Percentiles rank a stretch among this genome's conserved stretches.
phyloP scores from a whole-genome alignment of 371 early-diverging fungal species.

The Apophysomyces sp. region DNA sequence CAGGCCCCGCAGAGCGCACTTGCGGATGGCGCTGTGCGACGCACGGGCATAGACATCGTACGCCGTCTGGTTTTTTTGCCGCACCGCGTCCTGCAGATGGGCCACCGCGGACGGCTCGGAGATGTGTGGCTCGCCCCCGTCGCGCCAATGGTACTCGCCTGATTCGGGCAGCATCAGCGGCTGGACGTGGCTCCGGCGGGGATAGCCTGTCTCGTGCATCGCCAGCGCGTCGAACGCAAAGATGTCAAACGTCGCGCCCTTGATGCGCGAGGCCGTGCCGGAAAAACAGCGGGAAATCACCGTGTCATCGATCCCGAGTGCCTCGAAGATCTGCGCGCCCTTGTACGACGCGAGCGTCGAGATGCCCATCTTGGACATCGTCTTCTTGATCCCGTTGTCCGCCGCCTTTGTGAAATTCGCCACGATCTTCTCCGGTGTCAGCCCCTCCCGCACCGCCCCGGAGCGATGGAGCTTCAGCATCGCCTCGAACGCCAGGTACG shows the following conservation, averaged over 20 bases:
- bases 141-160: slow-evolving; percentile 94
- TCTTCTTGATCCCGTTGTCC: slow-evolving; percentile 91
- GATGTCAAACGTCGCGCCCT: slow-evolving; percentile 83
- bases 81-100: slow-evolving; percentile 90
- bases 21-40: slow-evolving; percentile 75
- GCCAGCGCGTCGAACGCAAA: slow-evolving; percentile 86
- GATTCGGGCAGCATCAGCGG: slow-evolving; percentile 74
- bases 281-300: slow-evolving; percentile 87
- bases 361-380: slow-evolving; percentile 98
- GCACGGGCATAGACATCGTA: slow-evolving; percentile 81
- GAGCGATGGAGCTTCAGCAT: slow-evolving; percentile 86
- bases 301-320: slow-evolving; percentile 82
- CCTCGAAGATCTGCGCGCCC: slow-evolving; percentile 96
- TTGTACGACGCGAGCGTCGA: slow-evolving; percentile 95
- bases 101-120: slow-evolving; percentile 86
- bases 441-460: slow-evolving; percentile 56
- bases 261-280: slow-evolving; percentile 91
- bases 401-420: slow-evolving; percentile 79
- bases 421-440: slow-evolving; percentile 55
- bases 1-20: slow-evolving; percentile 90
- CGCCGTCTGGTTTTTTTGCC: slow-evolving; percentile 77
- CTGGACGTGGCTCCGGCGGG: slow-evolving; percentile 60
- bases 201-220: slow-evolving; percentile 83
- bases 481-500: slow-evolving; percentile 84
- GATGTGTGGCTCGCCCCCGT: slow-evolving; percentile 87